Evolutionary conservation across 2,329 filamentous ascomycete species (phyloP).

Genomic region (Xylariaceae sp.): DNA sequence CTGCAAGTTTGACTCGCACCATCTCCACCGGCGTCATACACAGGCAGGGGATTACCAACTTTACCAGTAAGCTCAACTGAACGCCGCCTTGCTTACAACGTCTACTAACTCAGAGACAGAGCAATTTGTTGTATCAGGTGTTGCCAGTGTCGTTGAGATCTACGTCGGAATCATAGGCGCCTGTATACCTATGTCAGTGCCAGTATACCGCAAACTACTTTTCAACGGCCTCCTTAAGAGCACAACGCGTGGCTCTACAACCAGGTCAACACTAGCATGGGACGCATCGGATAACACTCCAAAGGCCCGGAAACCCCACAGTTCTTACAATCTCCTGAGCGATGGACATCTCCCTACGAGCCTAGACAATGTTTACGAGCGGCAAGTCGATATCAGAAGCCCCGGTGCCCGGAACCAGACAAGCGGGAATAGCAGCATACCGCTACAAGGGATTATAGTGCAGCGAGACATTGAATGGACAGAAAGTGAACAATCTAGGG

Average conservation of each 20-base stretch:
- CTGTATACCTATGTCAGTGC: slow-evolving; percentile 14
- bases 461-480: background rate
- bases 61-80: background rate
- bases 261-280: background rate
- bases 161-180: slow-evolving; percentile 18
- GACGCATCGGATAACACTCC: background rate
- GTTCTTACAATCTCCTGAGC: background rate
- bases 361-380: background rate
- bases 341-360: background rate
- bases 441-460: background rate
- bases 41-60: background rate
- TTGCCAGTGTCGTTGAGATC: slow-evolving; percentile 14
- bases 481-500: no score
- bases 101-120: slow-evolving; percentile 1
- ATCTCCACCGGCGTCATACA: background rate
- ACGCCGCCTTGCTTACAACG: no score
- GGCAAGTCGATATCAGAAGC: background rate
- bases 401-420: background rate
- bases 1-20: slow-evolving; percentile 6
- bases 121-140: slow-evolving; percentile 4
- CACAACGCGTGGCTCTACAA: background rate
- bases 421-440: background rate
- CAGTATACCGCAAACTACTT: slow-evolving; percentile 17
- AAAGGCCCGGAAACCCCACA: background rate
- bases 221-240: slow-evolving; percentile 4